Conservation (phyloP, 2,329 filamentous ascomycete genomes). For the Colletotrichum sp. region DNA sequence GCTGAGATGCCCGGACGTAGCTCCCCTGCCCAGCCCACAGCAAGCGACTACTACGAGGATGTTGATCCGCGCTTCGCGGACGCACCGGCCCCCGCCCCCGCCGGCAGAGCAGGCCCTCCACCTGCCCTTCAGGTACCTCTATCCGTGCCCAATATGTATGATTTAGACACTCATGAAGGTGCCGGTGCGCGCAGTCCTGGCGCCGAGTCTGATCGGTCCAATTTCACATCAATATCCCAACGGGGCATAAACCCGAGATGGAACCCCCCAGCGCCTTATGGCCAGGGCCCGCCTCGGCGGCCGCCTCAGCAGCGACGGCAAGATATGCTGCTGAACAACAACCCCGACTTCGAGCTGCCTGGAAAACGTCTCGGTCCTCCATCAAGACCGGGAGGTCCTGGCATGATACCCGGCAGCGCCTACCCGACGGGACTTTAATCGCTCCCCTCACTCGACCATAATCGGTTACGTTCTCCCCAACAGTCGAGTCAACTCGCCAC, state of each 20-base stretch:
- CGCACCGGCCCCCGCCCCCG: not conserved
- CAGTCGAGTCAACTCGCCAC: conserved; percentile 12
- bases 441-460: conserved; percentile 5
- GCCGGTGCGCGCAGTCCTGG: conserved; percentile 67
- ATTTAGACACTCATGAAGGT: conserved; percentile 61
- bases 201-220: conserved; percentile 77
- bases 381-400: conserved; percentile 34
- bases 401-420: conserved; percentile 58
- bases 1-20: conserved; percentile 41
- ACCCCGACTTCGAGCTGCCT: conserved; percentile 85
- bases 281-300: conserved; percentile 46
- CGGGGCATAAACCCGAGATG: conserved; percentile 88
- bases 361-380: conserved; percentile 36
- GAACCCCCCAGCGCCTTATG: conserved; percentile 62
- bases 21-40: conserved; percentile 36
- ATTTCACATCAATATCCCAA: conserved; percentile 91
- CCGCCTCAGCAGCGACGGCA: conserved; percentile 58
- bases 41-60: conserved; percentile 83
- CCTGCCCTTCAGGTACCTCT: conserved; percentile 21
- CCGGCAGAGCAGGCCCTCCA: conserved; percentile 24
- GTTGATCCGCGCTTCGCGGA: conserved; percentile 83
- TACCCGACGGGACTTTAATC: conserved; percentile 47
- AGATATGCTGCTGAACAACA: conserved; percentile 77
- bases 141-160: conserved; percentile 54
- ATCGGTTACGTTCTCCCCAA: not conserved